Evolutionary conservation across 179 eudicot species (phyloP).

Genomic region (Actinidia chinensis): DNA sequence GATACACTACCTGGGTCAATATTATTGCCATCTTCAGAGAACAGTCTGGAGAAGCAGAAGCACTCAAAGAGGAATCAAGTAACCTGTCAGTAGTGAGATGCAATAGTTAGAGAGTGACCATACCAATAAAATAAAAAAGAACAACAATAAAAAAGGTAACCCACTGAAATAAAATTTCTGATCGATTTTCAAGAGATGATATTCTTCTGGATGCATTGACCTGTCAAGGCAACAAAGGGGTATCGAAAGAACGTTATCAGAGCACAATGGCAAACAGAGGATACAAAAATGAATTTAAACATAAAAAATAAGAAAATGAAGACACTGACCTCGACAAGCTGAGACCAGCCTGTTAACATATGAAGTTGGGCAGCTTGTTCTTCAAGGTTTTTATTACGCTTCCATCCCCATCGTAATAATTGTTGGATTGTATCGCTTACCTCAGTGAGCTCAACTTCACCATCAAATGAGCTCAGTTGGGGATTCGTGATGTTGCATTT

Average conservation of each 20-base stretch:
- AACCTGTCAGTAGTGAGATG: slow-evolving; percentile 46
- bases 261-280: background rate
- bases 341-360: slow-evolving; percentile 98
- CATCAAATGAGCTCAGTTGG: slow-evolving; percentile 60
- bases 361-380: slow-evolving; percentile 99
- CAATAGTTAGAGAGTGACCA: slow-evolving; percentile 12
- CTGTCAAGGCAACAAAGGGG: slow-evolving; percentile 35
- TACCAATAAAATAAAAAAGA: background rate
- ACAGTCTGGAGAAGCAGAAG: slow-evolving; percentile 88
- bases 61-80: slow-evolving; percentile 85
- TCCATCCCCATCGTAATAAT: slow-evolving; percentile 94
- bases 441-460: slow-evolving; percentile 81
- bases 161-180: slow-evolving; percentile 84
- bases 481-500: slow-evolving; percentile 44
- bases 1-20: slow-evolving; percentile 65
- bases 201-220: slow-evolving; percentile 83
- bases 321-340: slow-evolving; percentile 71
- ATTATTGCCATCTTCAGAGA: slow-evolving; percentile 87
- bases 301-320: background rate
- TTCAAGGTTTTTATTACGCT: slow-evolving; percentile 91
- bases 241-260: background rate
- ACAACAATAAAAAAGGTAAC: slow-evolving; percentile 29
- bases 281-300: background rate
- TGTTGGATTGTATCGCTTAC: slow-evolving; percentile 71
- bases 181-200: slow-evolving; percentile 65